Evolutionary conservation across 805 yeast species (phyloP), one percentile per base, ranked within the genome.

Genomic region (Lipomyces sp.): DNA sequence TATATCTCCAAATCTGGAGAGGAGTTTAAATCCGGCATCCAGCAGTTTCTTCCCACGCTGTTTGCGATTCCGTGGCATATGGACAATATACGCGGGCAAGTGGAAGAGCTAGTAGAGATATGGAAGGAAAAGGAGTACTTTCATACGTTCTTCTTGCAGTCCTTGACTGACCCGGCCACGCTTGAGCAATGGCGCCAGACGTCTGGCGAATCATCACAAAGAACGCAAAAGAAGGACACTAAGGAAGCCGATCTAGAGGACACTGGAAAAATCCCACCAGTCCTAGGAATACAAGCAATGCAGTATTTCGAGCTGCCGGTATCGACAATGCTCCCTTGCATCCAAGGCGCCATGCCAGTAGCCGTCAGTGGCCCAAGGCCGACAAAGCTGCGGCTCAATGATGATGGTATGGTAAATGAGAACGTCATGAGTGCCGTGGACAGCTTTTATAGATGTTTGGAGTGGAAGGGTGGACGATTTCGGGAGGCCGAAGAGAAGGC

Each of bases 291-390:
- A 5, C 50, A 35, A 2, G 54, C 48, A 7, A 55, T 56, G 15
- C 33, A 54, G 32, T 72, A 61, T 53, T 65, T 68, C 56, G 67
- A 72, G 5, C 65, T 63, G 13, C 74, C 74, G 1, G 74, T 61
- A 8, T 63, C 72, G 8, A 55, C 71, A 10, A 70, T 71, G 64
- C 35, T 68, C 6, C 59, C 54, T 3, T 50, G 42, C 18, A 54
- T 71, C 5, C 50, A 59, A 10, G 42, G 63, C 10, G 55, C 61
- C 2, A 56, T 33, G 29, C 48, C 66, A 10, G 57, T 50, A 4
- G 34, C 39, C 2, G 51, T 63, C 3, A 34, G 48, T n/a, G 32
- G 34, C 10, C 54, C 54, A 5, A 51, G 34, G n/a, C 60, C 68
- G 13, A 67, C 69, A 2, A 39, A 32, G 6, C 18, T 65, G 24